Base-by-base conservation (phyloP, 345 rosid genomes). In the Trapa bicornis region DNA sequence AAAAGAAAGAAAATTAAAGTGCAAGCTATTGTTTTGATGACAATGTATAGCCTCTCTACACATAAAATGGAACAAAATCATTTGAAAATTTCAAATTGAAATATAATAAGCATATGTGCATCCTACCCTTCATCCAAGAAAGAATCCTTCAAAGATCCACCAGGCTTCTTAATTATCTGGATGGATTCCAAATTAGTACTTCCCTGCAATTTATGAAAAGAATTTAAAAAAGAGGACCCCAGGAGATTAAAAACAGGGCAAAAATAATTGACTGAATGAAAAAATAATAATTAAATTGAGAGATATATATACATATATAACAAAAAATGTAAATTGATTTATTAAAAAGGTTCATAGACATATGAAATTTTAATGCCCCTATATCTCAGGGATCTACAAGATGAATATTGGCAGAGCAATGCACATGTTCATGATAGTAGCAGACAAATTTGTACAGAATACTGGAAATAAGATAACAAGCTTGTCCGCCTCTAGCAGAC, bases 91-190 rank as follows among this genome's bases (percentile, higher is more conserved):
- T n/a, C 36, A n/a, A 39, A 32, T 38, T 2, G 0, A 71, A 11
- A 9, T 5, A 65, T 50, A 58, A 15, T 33, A 38, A 16, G 42
- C 50, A 61, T 17, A 12, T 61, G 2, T n/a, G 5, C 62, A 42
- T 64, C 84, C 75, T 76, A 91, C 99, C 99, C 99, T 84, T 94
- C 99, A 87, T 94, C 99, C 72, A 94, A 81, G 80, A 94, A 94
- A 15, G 99, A 94, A 83, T 94, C 99, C 70, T 47, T 87, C 33
- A 91, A 82, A 38, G 97, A 89, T 67, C 99, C 97, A 71, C 99
- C 99, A 41, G 97, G 96, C 79, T 94, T 94, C 86, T 91, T 94
- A 76, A 94, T 91, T 68, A 93, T 91, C 69, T 94, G 99, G 75
- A 94, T 91, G 66, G 97, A 68, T 79, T 94, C 99, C 66, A 94